Evolutionary conservation across 2,329 filamentous ascomycete genomes (phyloP).

Genomic region (Thelonectria rubi): DNA sequence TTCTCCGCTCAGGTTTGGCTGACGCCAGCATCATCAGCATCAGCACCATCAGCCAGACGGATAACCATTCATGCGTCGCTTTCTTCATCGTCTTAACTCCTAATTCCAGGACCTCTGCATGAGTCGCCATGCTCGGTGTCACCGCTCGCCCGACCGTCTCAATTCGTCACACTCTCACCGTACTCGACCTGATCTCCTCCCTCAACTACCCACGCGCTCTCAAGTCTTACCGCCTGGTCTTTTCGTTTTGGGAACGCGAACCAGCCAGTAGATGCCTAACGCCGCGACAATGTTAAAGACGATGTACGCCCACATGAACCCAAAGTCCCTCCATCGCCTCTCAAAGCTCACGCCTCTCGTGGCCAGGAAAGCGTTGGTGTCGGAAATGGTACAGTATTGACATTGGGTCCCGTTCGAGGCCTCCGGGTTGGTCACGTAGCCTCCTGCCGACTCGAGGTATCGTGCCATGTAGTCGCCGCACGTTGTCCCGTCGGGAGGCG

Average conservation of each 20-base stretch:
- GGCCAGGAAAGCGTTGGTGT: slow-evolving; percentile 52
- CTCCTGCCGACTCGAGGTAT: slow-evolving; percentile 14
- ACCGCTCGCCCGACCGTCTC: no score
- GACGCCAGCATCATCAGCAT: no score
- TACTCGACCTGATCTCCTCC: not conserved
- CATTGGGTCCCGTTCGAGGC: slow-evolving; percentile 45
- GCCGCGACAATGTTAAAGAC: slow-evolving; percentile 60
- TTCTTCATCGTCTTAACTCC: no score
- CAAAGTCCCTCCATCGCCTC: slow-evolving; percentile 64
- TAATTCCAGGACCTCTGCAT: no score
- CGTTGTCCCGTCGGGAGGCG: slow-evolving; percentile 4
- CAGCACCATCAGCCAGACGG: no score
- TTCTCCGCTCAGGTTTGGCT: no score
- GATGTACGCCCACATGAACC: slow-evolving; percentile 61
- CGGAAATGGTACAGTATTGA: slow-evolving; percentile 52
- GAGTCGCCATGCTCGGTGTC: no score
- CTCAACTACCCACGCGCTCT: not conserved
- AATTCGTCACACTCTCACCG: no score
- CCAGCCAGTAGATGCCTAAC: slow-evolving; percentile 57
- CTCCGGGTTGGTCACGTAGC: slow-evolving; percentile 14
- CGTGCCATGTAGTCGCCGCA: slow-evolving; percentile 19
- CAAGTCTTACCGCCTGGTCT: slow-evolving; percentile 7
- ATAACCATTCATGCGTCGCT: no score
- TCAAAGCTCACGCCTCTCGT: slow-evolving; percentile 54
- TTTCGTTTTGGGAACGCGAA: slow-evolving; percentile 44